Percentiles rank a stretch among this genome's conserved stretches.
These are phyloP conservation scores for Cenchrus purpureus DNA, from an alignment of 176 grass and related monocot genomes.

Conservation along the genomic window DNA sequence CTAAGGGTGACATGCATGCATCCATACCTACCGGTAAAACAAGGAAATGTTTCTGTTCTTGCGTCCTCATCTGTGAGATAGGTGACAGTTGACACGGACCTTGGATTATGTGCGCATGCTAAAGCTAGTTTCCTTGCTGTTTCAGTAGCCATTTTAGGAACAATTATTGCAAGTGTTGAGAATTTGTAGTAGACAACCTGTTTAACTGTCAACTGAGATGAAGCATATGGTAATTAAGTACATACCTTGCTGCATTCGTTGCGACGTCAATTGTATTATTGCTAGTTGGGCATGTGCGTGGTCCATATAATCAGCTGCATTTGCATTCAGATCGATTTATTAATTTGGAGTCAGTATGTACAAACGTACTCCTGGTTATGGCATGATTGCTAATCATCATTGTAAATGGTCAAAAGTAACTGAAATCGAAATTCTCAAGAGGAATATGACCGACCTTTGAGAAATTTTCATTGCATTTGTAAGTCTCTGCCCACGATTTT, in stretches of 20 bases:
- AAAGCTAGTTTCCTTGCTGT: slow-evolving; percentile 9
- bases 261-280: slow-evolving; percentile 28
- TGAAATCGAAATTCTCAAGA: not conserved
- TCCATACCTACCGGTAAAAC: slow-evolving; percentile 40
- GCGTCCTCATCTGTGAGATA: slow-evolving; percentile 23
- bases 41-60: slow-evolving; percentile 32
- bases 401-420: not conserved
- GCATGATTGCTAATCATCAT: not conserved
- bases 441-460: no score
- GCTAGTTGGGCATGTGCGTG: slow-evolving; percentile 11
- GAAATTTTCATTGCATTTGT: not conserved
- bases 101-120: not conserved
- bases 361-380: not conserved
- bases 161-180: not conserved
- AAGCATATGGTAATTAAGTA: not conserved
- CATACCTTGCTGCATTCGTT: slow-evolving; percentile 17
- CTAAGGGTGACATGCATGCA: slow-evolving; percentile 25
- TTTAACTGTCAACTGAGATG: slow-evolving; percentile 15
- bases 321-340: not conserved
- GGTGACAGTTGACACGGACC: slow-evolving; percentile 17
- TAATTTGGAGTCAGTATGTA: not conserved
- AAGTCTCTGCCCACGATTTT: slow-evolving; percentile 7
- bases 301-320: slow-evolving; percentile 29
- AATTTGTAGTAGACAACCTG: not conserved
- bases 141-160: slow-evolving; percentile 30